Evolutionary conservation across 2,329 filamentous ascomycete genomes (phyloP).

Genomic region (Aspergillus sp.): DNA sequence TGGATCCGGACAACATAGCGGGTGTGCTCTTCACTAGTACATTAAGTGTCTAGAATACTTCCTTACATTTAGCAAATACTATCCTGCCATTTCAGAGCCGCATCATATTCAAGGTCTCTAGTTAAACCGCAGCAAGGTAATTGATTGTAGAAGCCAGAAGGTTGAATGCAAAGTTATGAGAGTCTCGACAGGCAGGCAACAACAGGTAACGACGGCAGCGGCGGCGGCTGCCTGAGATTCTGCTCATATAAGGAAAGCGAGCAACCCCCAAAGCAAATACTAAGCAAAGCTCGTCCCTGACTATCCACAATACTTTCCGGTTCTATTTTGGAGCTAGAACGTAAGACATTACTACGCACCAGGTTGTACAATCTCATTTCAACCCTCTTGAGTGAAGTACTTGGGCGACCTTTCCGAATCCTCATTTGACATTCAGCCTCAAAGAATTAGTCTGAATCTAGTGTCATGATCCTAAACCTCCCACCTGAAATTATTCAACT

Average conservation of each 20-base stretch:
- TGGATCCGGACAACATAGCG: conserved; percentile 15
- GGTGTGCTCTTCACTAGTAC: conserved; percentile 2
- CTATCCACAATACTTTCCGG: no score
- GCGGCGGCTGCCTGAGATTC: conserved; percentile 4
- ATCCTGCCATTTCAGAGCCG: background rate
- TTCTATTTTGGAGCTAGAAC: background rate
- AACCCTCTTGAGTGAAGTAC: background rate
- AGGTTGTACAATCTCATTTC: background rate
- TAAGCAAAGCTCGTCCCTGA: background rate
- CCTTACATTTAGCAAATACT: background rate
- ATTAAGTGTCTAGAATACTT: background rate
- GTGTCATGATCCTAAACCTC: conserved; percentile 36
- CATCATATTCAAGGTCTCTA: background rate
- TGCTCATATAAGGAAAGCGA: background rate
- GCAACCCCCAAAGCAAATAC: background rate
- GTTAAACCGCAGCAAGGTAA: background rate
- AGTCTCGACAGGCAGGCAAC: conserved; percentile 2
- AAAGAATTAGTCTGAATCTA: background rate
- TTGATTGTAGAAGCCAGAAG: background rate
- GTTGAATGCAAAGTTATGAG: background rate
- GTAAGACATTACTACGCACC: background rate
- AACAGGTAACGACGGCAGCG: background rate
- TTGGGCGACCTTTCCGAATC: background rate
- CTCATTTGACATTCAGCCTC: background rate
- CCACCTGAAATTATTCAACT: conserved; percentile 44